A percentile compares a stretch with the other conserved stretches of the same genome.
Evolutionary conservation across 108 stramenopile species (phyloP).

Genomic region (Nannochloropsis granulata): DNA sequence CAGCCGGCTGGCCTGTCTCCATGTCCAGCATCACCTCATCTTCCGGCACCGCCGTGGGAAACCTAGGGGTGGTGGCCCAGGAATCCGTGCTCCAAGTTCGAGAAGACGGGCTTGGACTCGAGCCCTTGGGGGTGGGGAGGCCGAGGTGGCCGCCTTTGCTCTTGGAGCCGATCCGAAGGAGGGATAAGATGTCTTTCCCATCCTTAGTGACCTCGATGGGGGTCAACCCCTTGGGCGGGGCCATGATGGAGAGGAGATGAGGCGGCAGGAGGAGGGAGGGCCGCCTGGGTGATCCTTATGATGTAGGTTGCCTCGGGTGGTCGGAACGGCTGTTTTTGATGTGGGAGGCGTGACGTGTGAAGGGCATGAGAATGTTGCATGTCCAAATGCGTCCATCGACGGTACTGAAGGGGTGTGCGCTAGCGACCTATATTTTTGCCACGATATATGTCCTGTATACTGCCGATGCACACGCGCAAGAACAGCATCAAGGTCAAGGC

Average conservation of each 20-base stretch:
- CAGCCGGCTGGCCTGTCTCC: background rate
- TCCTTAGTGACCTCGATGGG: background rate
- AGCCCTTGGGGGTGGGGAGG: background rate
- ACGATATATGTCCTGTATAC: too few species aligned
- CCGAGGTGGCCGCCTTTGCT: background rate
- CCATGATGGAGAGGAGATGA: background rate
- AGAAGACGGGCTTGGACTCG: background rate
- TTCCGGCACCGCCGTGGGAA: background rate
- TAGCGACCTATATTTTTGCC: too few species aligned
- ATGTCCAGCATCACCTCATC: background rate
- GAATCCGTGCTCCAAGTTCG: background rate
- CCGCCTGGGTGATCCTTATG: background rate
- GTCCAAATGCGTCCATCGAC: too few species aligned
- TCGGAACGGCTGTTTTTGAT: too few species aligned
- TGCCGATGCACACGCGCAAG: too few species aligned
- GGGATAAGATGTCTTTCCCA: background rate
- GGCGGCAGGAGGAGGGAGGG: too few species aligned
- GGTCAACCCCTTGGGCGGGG: background rate
- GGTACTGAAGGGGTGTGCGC: too few species aligned
- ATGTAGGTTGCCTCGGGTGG: background rate
- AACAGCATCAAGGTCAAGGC: too few species aligned
- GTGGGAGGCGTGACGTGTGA: too few species aligned
- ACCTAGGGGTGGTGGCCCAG: background rate
- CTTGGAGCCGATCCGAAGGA: background rate
- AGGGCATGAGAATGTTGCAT: too few species aligned